A percentile compares a stretch with the other conserved stretches of the same genome.
These are phyloP conservation scores for Geotrichum reessii DNA, from an alignment of 1,139 yeast genomes.

Conservation along the genomic window DNA sequence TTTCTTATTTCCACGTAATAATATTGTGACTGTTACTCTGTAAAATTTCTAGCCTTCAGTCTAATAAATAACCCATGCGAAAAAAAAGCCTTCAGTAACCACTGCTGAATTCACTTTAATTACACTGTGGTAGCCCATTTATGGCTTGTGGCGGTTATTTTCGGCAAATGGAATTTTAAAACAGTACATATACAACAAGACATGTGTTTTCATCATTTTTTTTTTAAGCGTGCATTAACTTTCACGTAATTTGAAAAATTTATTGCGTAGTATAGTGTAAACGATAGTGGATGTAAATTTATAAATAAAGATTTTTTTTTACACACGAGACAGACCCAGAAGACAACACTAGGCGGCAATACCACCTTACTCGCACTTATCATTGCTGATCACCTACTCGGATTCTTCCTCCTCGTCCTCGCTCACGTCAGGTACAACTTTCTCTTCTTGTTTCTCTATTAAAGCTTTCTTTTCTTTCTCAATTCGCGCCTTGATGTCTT, in stretches of 20 bases:
- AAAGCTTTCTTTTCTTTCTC: conserved; percentile 3
- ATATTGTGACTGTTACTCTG: no score
- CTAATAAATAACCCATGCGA: neutral
- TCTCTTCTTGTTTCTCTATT: neutral
- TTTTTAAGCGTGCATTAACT: neutral
- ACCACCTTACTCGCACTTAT: neutral
- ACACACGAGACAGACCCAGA: neutral
- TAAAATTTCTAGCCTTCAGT: neutral
- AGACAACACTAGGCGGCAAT: neutral
- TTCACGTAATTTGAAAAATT: neutral
- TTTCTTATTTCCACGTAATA: no score
- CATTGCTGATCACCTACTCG: neutral
- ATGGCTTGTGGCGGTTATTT: neutral
- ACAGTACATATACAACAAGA: neutral
- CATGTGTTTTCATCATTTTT: no score
- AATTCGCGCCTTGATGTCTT: conserved; percentile 8
- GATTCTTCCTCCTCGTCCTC: neutral
- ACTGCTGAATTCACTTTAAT: neutral
- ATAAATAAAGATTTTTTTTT: neutral
- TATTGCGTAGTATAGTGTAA: neutral
- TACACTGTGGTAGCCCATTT: neutral
- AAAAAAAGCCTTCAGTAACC: neutral
- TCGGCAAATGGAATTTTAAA: neutral
- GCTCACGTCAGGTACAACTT: neutral
- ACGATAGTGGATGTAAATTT: neutral